A percentile compares a stretch with the other conserved stretches of the same genome.
Conservation (phyloP, 2,329 filamentous ascomycete species). For the Botrytis aclada region DNA sequence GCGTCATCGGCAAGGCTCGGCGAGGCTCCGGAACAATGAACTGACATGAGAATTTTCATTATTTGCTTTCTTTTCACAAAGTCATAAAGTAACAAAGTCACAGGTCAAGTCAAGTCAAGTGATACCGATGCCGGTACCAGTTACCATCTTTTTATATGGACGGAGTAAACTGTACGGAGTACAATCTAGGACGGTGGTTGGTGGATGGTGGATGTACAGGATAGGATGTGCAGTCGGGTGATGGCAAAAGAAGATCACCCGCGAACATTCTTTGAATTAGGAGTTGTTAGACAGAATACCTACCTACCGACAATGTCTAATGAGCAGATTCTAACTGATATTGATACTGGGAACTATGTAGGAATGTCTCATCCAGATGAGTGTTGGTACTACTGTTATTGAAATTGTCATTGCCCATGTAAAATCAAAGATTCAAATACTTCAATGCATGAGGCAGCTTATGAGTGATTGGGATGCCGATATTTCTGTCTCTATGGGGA, state of each 20-base stretch:
- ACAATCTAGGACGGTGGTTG: background rate
- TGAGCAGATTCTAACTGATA: background rate
- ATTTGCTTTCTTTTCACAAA: background rate
- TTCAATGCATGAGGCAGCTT: background rate
- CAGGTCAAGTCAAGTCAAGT: background rate
- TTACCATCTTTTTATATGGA: background rate
- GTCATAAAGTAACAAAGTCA: background rate
- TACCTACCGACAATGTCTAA: background rate
- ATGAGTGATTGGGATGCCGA: background rate
- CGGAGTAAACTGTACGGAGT: background rate
- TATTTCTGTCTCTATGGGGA: background rate
- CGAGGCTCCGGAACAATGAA: slow-evolving; percentile 6
- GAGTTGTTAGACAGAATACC: background rate
- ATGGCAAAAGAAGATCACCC: background rate
- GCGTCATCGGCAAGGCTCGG: slow-evolving; percentile 9
- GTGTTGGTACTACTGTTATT: too few species aligned
- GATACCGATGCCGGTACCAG: background rate
- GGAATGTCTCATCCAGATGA: background rate
- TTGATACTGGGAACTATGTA: background rate
- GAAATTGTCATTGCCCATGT: background rate
- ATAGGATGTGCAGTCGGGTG: background rate
- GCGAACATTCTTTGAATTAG: background rate
- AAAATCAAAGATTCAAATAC: background rate
- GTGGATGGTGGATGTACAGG: too few species aligned
- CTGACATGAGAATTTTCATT: background rate